phyloP scores from a whole-genome alignment of 1,284 basidiomycete genomes.

The Serendipita sp. region DNA sequence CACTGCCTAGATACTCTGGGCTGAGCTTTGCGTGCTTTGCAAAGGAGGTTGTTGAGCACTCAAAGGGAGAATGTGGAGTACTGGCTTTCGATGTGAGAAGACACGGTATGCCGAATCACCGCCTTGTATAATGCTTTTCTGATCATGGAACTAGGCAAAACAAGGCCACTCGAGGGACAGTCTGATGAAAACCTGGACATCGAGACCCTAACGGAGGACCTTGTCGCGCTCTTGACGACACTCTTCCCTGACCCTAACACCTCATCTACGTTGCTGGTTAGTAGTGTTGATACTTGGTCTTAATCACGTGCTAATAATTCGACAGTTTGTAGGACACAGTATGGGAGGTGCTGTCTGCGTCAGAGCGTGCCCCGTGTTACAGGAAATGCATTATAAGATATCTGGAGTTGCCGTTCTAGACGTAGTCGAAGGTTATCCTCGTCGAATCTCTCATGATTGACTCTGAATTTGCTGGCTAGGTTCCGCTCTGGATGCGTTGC shows the following conservation, averaged over 20 bases:
- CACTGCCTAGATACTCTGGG: conserved; percentile 42
- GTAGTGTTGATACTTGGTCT: conserved; percentile 16
- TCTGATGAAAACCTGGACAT: conserved; percentile 50
- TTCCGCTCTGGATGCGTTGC: conserved; percentile 84
- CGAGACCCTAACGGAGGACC: conserved; percentile 53
- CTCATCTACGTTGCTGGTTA: conserved; percentile 62
- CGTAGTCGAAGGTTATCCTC: conserved; percentile 72
- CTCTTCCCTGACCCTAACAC: conserved; percentile 50
- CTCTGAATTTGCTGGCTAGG: conserved; percentile 32
- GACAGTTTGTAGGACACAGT: conserved; percentile 72
- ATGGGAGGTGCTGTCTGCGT: conserved; percentile 87
- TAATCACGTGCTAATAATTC: neutral
- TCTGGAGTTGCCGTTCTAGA: conserved; percentile 83
- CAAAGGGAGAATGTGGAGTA: conserved; percentile 67
- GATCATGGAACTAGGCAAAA: conserved; percentile 42
- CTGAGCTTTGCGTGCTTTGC: conserved; percentile 84
- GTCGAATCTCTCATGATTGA: neutral
- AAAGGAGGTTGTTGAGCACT: conserved; percentile 50
- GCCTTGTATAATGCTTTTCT: conserved; percentile 6
- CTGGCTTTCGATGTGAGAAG: conserved; percentile 74
- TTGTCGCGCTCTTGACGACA: conserved; percentile 49
- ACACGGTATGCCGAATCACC: conserved; percentile 51
- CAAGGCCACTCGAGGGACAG: conserved; percentile 25
- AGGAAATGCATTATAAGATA: conserved; percentile 54
- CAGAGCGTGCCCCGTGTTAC: conserved; percentile 49